Conservation (phyloP, 306 rosid species). For the Dalbergia cultrata region DNA sequence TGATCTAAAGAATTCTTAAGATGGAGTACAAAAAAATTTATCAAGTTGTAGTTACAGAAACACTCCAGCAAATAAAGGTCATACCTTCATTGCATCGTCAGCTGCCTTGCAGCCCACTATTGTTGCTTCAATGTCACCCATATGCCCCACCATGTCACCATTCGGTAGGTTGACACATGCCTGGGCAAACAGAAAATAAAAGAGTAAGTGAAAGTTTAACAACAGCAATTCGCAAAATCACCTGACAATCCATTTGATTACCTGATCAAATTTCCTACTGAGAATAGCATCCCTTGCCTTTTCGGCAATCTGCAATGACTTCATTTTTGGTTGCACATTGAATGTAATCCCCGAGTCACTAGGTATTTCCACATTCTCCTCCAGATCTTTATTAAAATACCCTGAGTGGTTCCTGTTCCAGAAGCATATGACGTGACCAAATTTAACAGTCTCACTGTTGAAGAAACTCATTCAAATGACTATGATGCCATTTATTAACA, state of each 20-base stretch:
- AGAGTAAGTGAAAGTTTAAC: constrained; percentile 33
- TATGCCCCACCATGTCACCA: constrained; percentile 97
- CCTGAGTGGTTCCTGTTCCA: constrained; percentile 99
- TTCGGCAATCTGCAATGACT: constrained; percentile 89
- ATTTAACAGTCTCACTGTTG: constrained; percentile 93
- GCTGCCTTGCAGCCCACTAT: constrained; percentile 98
- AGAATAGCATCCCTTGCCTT: constrained; percentile 94
- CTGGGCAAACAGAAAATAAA: constrained; percentile 52
- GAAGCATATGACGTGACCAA: constrained; percentile 97
- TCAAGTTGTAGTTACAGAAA: constrained; percentile 4
- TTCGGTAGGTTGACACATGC: constrained; percentile 96
- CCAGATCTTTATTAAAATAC: constrained; percentile 73
- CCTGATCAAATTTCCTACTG: constrained; percentile 78
- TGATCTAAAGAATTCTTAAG: background rate
- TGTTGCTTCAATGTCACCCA: constrained; percentile 91
- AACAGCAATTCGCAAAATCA: constrained; percentile 27
- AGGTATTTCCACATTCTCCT: constrained; percentile 92
- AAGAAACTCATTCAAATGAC: constrained; percentile 12
- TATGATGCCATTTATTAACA: constrained; percentile 23
- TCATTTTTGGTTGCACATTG: constrained; percentile 89
- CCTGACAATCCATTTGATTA: constrained; percentile 12
- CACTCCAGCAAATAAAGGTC: background rate
- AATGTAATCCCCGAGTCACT: constrained; percentile 93
- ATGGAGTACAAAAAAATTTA: background rate
- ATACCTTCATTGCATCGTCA: constrained; percentile 91